Base-by-base conservation (phyloP, 768 basidiomycete genomes). In the Termitomyces sp. region DNA sequence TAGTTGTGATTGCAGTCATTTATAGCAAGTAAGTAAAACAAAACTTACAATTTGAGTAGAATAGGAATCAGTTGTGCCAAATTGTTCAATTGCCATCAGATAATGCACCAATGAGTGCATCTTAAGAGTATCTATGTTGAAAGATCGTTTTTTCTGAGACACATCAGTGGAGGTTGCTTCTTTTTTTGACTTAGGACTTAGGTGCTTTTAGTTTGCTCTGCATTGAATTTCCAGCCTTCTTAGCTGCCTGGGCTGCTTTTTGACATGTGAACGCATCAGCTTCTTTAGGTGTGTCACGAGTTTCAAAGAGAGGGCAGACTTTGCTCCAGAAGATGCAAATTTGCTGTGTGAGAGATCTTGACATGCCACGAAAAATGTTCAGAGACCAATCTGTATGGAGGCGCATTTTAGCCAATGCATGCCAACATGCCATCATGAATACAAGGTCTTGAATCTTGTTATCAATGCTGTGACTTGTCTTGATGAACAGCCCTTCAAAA, bases 1-100 rank as follows among this genome's bases (percentile, higher is more conserved):
- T n/a, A n/a, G n/a, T n/a, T n/a, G n/a, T n/a, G n/a, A n/a, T n/a
- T n/a, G n/a, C n/a, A n/a, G n/a, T n/a, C n/a, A n/a, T n/a, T n/a
- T n/a, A n/a, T n/a, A n/a, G n/a, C n/a, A n/a, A n/a, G n/a, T n/a
- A n/a, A n/a, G n/a, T n/a, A n/a, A n/a, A n/a, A n/a, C n/a, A n/a
- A n/a, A n/a, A n/a, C n/a, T n/a, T 42, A 42, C 40, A 18, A 42
- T 16, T 15, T 75, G 72, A 1, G 73, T 77, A 0, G 73, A 73
- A 49, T 72, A 77, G 1, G 69, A 74, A 51, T 78, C 73, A 3
- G 72, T 73, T 0, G 70, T 76, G 0, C 75, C 72, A 18, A 62
- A 70, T 0, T 24, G 2, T 1, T 42, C 42, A 18, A 76, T 74
- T 3, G 63, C 62, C 2, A 39, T 22, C 0, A 61, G 53, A 46